Conservation (phyloP, 1,284 basidiomycete genomes). For the Irpex lacteus region DNA sequence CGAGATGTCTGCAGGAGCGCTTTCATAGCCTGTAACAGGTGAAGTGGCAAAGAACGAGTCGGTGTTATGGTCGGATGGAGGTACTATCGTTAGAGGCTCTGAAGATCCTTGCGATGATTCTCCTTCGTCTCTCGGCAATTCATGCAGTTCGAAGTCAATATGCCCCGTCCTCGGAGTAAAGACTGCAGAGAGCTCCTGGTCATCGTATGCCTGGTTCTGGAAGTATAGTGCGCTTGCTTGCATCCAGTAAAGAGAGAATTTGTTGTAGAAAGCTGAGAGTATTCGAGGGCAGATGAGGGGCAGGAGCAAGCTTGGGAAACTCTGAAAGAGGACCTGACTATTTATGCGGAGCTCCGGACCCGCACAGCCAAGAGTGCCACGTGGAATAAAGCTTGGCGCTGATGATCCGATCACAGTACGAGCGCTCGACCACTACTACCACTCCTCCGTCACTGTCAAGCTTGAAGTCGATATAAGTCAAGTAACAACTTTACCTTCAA, state of each 20-base stretch:
- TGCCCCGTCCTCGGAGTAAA: conserved; percentile 6
- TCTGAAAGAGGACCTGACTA: too few relatives aligned
- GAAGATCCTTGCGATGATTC: conserved; percentile 4
- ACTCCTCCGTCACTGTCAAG: too few relatives aligned
- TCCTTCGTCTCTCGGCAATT: conserved; percentile 9
- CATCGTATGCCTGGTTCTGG: not conserved
- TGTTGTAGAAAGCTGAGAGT: not conserved
- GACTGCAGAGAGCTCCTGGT: conserved; percentile 11
- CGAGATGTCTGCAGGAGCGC: conserved; percentile 58
- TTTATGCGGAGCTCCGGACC: not conserved
- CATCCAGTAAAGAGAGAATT: not conserved
- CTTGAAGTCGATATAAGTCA: too few relatives aligned
- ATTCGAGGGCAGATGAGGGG: not conserved
- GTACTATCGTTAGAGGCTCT: conserved; percentile 7
- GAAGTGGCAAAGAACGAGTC: conserved; percentile 14
- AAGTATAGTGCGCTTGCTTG: not conserved
- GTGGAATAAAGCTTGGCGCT: too few relatives aligned
- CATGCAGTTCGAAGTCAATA: conserved; percentile 4
- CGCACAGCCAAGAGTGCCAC: too few relatives aligned
- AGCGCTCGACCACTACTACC: too few relatives aligned
- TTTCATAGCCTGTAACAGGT: conserved; percentile 23
- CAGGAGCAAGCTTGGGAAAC: not conserved
- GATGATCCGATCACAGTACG: too few relatives aligned
- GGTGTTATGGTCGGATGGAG: conserved; percentile 11
- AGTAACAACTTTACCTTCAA: not conserved